Evolutionary conservation across 2,329 filamentous ascomycete genomes (phyloP), one percentile per base, ranked within the genome.

Genomic region (Xylaria polymorpha): DNA sequence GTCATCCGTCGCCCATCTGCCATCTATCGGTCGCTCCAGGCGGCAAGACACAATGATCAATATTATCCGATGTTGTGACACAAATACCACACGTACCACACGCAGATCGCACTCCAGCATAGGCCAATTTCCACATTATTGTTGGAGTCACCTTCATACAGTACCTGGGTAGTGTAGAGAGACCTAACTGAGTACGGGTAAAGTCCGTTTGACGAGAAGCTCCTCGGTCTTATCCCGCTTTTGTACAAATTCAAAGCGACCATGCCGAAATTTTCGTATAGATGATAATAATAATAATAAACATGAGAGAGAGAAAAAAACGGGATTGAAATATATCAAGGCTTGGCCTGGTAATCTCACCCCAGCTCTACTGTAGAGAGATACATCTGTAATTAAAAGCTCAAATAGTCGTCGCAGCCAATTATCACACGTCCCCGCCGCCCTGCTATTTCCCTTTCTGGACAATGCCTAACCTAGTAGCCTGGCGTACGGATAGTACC

Each of bases 371-470:
- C n/a, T n/a, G n/a, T n/a, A n/a, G n/a, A 25, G 4, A 43, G 22
- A 58, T 41, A 57, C 10, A 41, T 41, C 41, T 61, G 22, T 61
- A 51, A 66, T 68, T 51, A 53, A 61, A 39, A 64, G 41, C 55
- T 50, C 55, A 64, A 67, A 67, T 55, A 35, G 22, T 18, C 41
- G 20, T 22, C 35, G 18, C 39, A 65, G 66, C 65, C 56, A 58
- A 68, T 68, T 43, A 61, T 37, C 46, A 55, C 18, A 51, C 25
- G 20, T 59, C 50, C 20, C 61, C 41, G 25, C 51, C 41, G 25
- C 41, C 39, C 18, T 57, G 37, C 48, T n/a, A 70, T 67, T 70
- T 64, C 68, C 68, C 43, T 48, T 67, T 70, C 35, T 37, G 68
- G 68, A 64, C 25, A 29, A 29, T 29, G 25, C 25, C 25, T 55